Base-by-base conservation (phyloP, 2,329 filamentous ascomycete species). In the Cytospora paraplurivora region DNA sequence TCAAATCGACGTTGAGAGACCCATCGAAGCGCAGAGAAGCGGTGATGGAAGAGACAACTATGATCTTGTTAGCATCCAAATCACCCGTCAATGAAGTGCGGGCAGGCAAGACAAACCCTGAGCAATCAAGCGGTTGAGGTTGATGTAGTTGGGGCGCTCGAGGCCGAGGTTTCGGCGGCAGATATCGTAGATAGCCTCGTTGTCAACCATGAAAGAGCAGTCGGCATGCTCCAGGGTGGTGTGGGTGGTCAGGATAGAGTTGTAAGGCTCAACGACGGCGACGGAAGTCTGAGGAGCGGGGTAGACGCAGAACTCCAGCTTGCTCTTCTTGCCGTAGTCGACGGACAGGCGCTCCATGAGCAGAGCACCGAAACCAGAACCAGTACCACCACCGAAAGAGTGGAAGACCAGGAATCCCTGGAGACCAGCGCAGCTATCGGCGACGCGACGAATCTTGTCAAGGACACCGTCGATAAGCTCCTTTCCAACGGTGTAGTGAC, bases 321-420 rank as follows among this genome's bases (percentile, higher is more conserved):
- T 99, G 87, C 91, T 96, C 90, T 99, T 99, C 90, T 99, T 99
- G 85, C 95, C 94, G 77, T 97, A 99, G 82, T 99, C 95, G 75
- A 97, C 92, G 41, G 95, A 98, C 67, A 99, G 88, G 77, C 95
- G 94, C 85, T 99, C 95, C 93, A 99, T 96, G 73, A 99, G 85
- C 71, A 99, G 88, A 74, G 95, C 95, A 82, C 95, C 95, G 80
- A 99, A 99, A 76, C 95, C 95, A 73, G 95, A 99, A 74, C 95
- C 95, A 72, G 95, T 99, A 84, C 95, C 95, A 81, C 95, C 95
- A 82, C 95, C 95, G 78, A 99, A 98, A 66, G 94, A 98, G 89
- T 99, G 95, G 91, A 98, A 98, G 76, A 99, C 93, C 71, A 98
- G 87, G 90, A 99, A 99, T 76, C 95, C 95, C 81, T 99, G 95